phyloP scores from a whole-genome alignment of 2,329 filamentous ascomycete genomes.

The Colletotrichum salicis region DNA sequence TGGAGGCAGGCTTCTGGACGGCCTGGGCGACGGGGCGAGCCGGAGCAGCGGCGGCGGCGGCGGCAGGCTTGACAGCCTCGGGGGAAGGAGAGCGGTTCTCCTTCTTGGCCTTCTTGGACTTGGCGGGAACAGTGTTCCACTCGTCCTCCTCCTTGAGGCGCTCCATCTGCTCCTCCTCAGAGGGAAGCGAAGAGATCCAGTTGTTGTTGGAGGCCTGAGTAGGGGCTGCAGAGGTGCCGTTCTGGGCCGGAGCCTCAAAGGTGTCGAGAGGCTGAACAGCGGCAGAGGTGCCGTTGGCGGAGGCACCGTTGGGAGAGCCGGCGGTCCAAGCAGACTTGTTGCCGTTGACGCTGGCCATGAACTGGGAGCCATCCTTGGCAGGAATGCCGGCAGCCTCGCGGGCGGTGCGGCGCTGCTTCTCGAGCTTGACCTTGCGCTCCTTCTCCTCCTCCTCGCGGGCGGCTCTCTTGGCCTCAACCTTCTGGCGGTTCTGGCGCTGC shows the following conservation, averaged over 20 bases:
- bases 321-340: conserved; percentile 57
- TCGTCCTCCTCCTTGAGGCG: conserved; percentile 64
- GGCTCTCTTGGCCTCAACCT: conserved; percentile 82
- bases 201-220: conserved; percentile 50
- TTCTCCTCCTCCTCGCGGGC: conserved; percentile 82
- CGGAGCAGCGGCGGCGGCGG: conserved; percentile 40
- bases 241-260: conserved; percentile 53
- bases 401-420: conserved; percentile 85
- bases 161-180: conserved; percentile 72
- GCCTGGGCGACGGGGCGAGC: conserved; percentile 42
- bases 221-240: conserved; percentile 48
- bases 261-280: conserved; percentile 67
- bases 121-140: conserved; percentile 69
- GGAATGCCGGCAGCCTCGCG: conserved; percentile 84
- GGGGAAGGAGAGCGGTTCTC: conserved; percentile 53
- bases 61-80: conserved; percentile 44
- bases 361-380: conserved; percentile 80
- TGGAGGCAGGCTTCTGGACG: conserved; percentile 43
- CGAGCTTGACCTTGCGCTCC: conserved; percentile 78
- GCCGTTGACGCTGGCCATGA: conserved; percentile 57
- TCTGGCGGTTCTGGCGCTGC: conserved; percentile 91
- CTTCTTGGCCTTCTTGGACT: conserved; percentile 55
- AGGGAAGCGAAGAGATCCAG: conserved; percentile 64
- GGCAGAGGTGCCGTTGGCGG: conserved; percentile 44
- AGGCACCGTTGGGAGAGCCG: conserved; percentile 46